Evolutionary conservation across 2,329 filamentous ascomycete species (phyloP).

Genomic region (Penicillium sp.): DNA sequence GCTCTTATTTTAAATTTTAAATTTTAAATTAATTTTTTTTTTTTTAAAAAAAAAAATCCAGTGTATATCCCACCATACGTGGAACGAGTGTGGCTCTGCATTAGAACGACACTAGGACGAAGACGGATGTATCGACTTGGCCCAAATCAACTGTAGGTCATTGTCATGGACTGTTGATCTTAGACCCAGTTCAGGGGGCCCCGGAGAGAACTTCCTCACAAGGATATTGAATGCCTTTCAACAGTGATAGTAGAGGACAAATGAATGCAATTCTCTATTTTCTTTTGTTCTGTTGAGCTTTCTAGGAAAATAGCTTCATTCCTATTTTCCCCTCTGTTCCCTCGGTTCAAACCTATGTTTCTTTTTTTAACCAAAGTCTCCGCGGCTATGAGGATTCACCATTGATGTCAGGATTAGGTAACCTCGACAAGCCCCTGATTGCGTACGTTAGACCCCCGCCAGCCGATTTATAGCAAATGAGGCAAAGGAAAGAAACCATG

Average conservation of each 20-base stretch:
- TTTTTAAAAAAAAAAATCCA: slow-evolving; percentile 4
- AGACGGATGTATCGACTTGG: slow-evolving; percentile 24
- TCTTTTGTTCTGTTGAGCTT: slow-evolving; percentile 1
- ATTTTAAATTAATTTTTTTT: slow-evolving; percentile 8
- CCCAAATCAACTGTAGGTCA: slow-evolving; percentile 22
- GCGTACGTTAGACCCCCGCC: slow-evolving; percentile 21
- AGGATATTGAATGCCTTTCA: too few species aligned
- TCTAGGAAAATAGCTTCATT: neutral
- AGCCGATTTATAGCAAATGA: slow-evolving; percentile 23
- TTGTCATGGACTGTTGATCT: slow-evolving; percentile 18
- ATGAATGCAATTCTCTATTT: neutral
- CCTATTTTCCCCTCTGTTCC: neutral
- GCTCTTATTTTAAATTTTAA: slow-evolving; percentile 6
- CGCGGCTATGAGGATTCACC: neutral
- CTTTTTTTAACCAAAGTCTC: slow-evolving; percentile 9
- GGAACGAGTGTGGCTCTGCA: slow-evolving; percentile 24
- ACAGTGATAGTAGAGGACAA: too few species aligned
- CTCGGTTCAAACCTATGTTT: slow-evolving; percentile 3
- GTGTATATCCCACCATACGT: slow-evolving; percentile 19
- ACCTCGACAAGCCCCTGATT: slow-evolving; percentile 19
- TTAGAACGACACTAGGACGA: slow-evolving; percentile 22
- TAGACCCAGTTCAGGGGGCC: slow-evolving; percentile 16
- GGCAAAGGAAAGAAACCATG: slow-evolving; percentile 22
- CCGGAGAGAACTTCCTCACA: slow-evolving; percentile 15
- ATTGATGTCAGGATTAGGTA: slow-evolving; percentile 10